Percentiles rank a stretch among this genome's conserved stretches.
Conservation (phyloP, 495 filamentous ascomycete genomes). For the Daldinia bambusicola region DNA sequence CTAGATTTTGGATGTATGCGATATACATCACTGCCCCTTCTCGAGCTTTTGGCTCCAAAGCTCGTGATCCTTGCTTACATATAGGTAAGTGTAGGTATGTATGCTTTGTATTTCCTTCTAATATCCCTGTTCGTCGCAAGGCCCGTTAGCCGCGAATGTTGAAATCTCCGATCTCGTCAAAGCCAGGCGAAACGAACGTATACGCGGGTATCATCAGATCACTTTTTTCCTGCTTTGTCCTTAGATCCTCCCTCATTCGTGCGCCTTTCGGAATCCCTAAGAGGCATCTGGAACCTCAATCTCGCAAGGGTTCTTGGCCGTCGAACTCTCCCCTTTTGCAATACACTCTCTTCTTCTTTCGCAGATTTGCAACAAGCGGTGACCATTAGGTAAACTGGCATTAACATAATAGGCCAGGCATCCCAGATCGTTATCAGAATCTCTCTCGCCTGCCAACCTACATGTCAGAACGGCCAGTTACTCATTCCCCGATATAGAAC, state of each 20-base stretch:
- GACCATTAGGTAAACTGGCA: slow-evolving; percentile 20
- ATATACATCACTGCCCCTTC: slow-evolving; percentile 24
- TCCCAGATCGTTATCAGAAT: slow-evolving; percentile 41
- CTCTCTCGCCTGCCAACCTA: slow-evolving; percentile 10
- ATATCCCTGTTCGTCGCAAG: slow-evolving; percentile 31
- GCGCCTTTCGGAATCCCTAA: slow-evolving; percentile 36
- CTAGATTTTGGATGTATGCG: slow-evolving; percentile 29
- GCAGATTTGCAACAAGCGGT: slow-evolving; percentile 33
- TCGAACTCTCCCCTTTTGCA: slow-evolving; percentile 1
- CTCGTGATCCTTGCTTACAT: slow-evolving; percentile 38
- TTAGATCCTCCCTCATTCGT: slow-evolving; percentile 24
- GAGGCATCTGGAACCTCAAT: slow-evolving; percentile 36
- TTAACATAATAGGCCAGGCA: slow-evolving; percentile 6
- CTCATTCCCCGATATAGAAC: slow-evolving; percentile 39
- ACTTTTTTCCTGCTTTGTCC: not conserved
- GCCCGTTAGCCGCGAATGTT: slow-evolving; percentile 46
- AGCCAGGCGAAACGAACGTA: slow-evolving; percentile 24
- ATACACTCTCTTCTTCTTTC: not conserved
- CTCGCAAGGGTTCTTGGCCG: slow-evolving; percentile 25
- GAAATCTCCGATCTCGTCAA: slow-evolving; percentile 42
- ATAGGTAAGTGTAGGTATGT: not conserved
- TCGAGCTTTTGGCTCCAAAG: slow-evolving; percentile 32
- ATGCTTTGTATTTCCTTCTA: slow-evolving; percentile 12
- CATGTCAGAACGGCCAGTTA: slow-evolving; percentile 32
- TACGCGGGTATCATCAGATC: slow-evolving; percentile 39